These are phyloP conservation scores for Debaryomyces prosopidis DNA, from an alignment of 805 yeast genomes.

Conservation along the genomic window DNA sequence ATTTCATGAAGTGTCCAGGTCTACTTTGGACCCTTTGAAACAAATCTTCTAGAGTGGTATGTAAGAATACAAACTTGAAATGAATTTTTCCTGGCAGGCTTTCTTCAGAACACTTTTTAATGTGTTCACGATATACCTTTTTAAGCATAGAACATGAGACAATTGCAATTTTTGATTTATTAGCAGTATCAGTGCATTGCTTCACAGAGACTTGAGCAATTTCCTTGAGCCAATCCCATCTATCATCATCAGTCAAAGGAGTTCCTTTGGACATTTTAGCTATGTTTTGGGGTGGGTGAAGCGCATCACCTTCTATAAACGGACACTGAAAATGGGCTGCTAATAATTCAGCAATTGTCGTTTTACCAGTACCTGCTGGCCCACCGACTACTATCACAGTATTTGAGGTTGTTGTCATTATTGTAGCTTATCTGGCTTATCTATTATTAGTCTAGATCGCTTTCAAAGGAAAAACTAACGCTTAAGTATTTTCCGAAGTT, in stretches of 20 bases:
- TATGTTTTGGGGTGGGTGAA: slow-evolving; percentile 72
- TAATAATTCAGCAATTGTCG: slow-evolving; percentile 66
- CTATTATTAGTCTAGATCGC: no score
- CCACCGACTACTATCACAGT: slow-evolving; percentile 76
- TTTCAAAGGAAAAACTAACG: no score
- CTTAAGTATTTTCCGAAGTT: neutral
- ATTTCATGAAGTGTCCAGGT: slow-evolving; percentile 82
- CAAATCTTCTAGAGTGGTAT: slow-evolving; percentile 63
- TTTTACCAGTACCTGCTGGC: slow-evolving; percentile 95
- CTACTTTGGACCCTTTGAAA: slow-evolving; percentile 62
- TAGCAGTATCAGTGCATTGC: slow-evolving; percentile 28
- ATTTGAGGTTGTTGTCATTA: neutral
- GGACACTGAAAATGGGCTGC: slow-evolving; percentile 47
- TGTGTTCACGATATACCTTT: slow-evolving; percentile 63
- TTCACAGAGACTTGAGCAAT: slow-evolving; percentile 45
- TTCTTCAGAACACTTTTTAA: slow-evolving; percentile 39
- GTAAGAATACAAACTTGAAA: slow-evolving; percentile 65
- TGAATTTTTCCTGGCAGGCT: slow-evolving; percentile 25
- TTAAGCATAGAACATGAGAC: slow-evolving; percentile 88
- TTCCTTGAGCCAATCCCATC: slow-evolving; percentile 83
- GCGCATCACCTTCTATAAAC: slow-evolving; percentile 82
- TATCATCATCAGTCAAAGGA: slow-evolving; percentile 85
- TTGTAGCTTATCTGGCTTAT: neutral
- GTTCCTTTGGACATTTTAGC: slow-evolving; percentile 80
- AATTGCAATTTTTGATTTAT: slow-evolving; percentile 39